Evolutionary conservation across 208 protist species (phyloP), one percentile per base, ranked within the genome.

Genomic region (Vickermania ingenoplastis): DNA sequence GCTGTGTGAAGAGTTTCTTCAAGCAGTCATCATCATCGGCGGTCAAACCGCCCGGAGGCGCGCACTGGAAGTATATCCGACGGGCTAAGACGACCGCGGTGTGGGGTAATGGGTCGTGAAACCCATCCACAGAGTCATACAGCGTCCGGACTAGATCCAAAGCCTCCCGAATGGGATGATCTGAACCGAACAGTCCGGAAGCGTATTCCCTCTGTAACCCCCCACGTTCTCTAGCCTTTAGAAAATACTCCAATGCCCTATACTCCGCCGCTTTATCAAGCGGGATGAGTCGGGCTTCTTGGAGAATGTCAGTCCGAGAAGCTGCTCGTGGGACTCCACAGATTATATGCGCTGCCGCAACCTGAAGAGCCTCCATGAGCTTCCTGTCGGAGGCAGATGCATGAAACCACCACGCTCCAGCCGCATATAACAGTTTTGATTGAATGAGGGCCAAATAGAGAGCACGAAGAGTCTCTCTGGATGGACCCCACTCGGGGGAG

Each of bases 401-500:
- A 28, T 13, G 5, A 21, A 17, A 28, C 50, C 50, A 54, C 50
- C 50, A 54, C 21, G 50, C 50, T 13, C 13, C 24, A 13, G n/a
- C 50, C 50, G 7, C 50, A 26, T 54, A 54, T 13, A 54, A 13
- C 13, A 54, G 11, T 7, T 21, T 17, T 5, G 50, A 54, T 21
- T 54, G 50, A 54, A 54, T 54, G 13, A 54, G 50, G 13, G 21
- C 11, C 13, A 54, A 28, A 21, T 54, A 54, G 50, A 54, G 22
- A 13, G 50, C 50, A 17, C 50, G 50, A 26, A 54, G 50, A 13
- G 13, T 17, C 24, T 54, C 50, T 25, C 50, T 13, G 7, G 21
- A 26, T 28, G 50, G 50, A 13, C 50, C 50, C 50, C 50, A 54
- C 22, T 54, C 24, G 7, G 50, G 21, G 7, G 50, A 54, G n/a